phyloP scores from a whole-genome alignment of 371 early-diverging fungal species.

The Haplosporangium sp. region DNA sequence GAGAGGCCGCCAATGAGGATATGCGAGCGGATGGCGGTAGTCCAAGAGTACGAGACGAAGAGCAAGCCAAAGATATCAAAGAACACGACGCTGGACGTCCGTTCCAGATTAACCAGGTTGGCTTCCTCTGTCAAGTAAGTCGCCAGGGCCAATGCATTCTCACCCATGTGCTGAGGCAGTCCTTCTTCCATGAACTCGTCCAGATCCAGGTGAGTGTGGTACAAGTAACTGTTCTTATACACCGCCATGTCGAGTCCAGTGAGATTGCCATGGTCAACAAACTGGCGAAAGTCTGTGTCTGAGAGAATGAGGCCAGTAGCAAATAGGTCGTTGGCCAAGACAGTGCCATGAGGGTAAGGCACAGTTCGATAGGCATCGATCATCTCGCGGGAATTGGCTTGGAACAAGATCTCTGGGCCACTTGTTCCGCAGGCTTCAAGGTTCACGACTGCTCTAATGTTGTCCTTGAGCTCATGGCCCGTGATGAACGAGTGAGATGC shows the following conservation, averaged over 20 bases:
- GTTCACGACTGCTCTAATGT: constrained; percentile 74
- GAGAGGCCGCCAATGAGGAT: constrained; percentile 22
- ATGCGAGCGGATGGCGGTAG: constrained; percentile 61
- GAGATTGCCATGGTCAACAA: constrained; percentile 75
- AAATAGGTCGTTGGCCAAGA: constrained; percentile 78
- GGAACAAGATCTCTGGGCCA: constrained; percentile 81
- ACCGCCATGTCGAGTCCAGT: constrained; percentile 78
- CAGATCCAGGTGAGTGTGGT: constrained; percentile 78
- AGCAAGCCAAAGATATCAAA: constrained; percentile 71
- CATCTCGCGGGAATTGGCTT: constrained; percentile 75
- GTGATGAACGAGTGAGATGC: constrained; percentile 81
- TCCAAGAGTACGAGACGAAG: constrained; percentile 72
- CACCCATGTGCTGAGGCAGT: constrained; percentile 77
- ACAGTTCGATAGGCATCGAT: constrained; percentile 77
- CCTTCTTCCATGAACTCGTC: constrained; percentile 69
- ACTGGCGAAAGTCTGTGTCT: constrained; percentile 85
- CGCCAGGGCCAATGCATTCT: constrained; percentile 70
- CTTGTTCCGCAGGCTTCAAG: constrained; percentile 79
- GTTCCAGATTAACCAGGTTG: constrained; percentile 62
- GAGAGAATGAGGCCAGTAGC: constrained; percentile 75
- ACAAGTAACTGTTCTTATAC: constrained; percentile 75
- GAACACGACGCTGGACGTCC: constrained; percentile 67
- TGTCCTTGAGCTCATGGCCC: constrained; percentile 66
- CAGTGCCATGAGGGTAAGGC: constrained; percentile 77
- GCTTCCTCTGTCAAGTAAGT: constrained; percentile 61